These are phyloP conservation scores for Hypoxylon cercidicola DNA, from an alignment of 495 filamentous ascomycete species.

Conservation along the genomic window DNA sequence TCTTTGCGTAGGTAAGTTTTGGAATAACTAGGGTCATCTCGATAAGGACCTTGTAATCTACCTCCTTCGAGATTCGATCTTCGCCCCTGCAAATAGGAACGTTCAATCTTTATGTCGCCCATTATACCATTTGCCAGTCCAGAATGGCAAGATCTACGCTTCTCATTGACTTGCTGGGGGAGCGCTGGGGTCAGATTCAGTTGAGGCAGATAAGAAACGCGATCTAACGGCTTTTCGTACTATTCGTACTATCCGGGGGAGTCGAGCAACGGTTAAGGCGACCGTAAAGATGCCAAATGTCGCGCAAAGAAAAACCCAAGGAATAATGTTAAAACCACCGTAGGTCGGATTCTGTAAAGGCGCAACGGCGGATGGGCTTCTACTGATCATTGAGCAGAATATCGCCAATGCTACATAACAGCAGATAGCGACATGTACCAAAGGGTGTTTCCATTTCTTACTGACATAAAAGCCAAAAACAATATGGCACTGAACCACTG, in stretches of 20 bases:
- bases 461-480: conserved; percentile 1
- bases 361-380: neutral
- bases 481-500: neutral
- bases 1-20: too few species aligned
- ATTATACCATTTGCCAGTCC: too few species aligned
- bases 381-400: neutral
- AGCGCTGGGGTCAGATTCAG: neutral
- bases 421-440: neutral
- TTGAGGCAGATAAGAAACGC: neutral
- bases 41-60: too few species aligned
- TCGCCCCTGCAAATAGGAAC: too few species aligned
- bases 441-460: conserved; percentile 6
- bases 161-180: neutral
- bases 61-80: too few species aligned
- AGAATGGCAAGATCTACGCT: too few species aligned
- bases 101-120: too few species aligned
- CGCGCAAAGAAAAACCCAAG: neutral
- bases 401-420: neutral
- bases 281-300: neutral
- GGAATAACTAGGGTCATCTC: too few species aligned
- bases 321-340: neutral
- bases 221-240: neutral
- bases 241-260: neutral
- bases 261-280: neutral
- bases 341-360: neutral